These are phyloP conservation scores for Botrytis hyacinthi DNA, from an alignment of 2,329 filamentous ascomycete genomes.

Conservation along the genomic window DNA sequence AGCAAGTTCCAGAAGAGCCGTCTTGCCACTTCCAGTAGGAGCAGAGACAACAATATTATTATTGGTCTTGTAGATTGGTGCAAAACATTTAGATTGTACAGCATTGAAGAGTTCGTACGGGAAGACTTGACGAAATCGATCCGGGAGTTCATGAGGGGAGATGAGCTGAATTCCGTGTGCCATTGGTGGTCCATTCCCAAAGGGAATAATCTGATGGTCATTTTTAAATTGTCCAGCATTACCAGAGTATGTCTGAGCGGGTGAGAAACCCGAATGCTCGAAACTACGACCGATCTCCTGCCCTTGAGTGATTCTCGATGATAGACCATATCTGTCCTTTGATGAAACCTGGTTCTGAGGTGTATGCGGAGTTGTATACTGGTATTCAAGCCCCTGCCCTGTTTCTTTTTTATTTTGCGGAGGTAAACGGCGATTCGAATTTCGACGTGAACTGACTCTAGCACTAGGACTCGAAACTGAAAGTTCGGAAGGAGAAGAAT, in stretches of 20 bases:
- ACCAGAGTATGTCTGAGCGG: not conserved
- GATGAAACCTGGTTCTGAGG: slow-evolving; percentile 14
- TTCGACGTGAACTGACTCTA: slow-evolving; percentile 33
- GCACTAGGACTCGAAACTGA: slow-evolving; percentile 35
- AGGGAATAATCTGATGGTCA: slow-evolving; percentile 23
- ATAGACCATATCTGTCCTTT: not conserved
- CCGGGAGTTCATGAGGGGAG: slow-evolving; percentile 60
- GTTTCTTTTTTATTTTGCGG: not conserved
- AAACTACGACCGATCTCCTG: not conserved
- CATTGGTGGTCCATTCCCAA: slow-evolving; percentile 36
- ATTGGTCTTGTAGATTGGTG: slow-evolving; percentile 60
- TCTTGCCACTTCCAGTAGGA: slow-evolving; percentile 85
- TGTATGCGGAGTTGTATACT: slow-evolving; percentile 8
- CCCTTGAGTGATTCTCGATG: not conserved
- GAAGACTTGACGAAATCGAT: slow-evolving; percentile 68
- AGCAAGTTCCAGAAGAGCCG: slow-evolving; percentile 75
- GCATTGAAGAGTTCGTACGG: slow-evolving; percentile 76
- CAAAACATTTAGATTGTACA: slow-evolving; percentile 77
- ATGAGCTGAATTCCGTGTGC: slow-evolving; percentile 56
- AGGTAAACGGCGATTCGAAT: slow-evolving; percentile 20
- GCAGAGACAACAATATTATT: slow-evolving; percentile 79
- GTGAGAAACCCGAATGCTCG: not conserved
- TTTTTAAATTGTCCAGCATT: not conserved
- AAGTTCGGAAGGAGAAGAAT: slow-evolving; percentile 29
- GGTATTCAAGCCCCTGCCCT: not conserved